Evolutionary conservation across 2,329 filamentous ascomycete genomes (phyloP).

Genomic region (Corynespora cassiicola): DNA sequence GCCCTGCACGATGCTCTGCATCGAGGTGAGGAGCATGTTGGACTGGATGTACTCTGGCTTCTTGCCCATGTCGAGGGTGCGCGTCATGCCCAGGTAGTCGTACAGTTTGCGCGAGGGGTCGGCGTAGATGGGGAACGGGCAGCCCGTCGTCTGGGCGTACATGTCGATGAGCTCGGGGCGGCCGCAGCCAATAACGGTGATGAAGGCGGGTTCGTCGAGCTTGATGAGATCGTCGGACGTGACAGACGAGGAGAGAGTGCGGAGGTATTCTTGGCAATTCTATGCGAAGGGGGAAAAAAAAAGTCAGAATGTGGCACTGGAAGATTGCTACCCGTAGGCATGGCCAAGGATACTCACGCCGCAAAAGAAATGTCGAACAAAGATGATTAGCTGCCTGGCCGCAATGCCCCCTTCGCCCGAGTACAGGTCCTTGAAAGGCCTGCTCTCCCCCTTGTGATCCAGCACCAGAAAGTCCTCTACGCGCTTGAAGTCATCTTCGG

Average conservation of each 20-base stretch:
- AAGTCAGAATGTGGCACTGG: too few relatives aligned
- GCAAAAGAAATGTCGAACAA: constrained; percentile 82
- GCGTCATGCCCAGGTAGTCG: constrained; percentile 70
- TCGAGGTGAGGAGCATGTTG: constrained; percentile 52
- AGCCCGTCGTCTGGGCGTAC: constrained; percentile 69
- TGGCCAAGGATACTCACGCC: constrained; percentile 62
- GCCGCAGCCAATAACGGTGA: constrained; percentile 77
- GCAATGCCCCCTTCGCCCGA: constrained; percentile 40
- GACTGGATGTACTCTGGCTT: constrained; percentile 70
- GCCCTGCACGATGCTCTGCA: constrained; percentile 65
- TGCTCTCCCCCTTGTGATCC: constrained; percentile 41
- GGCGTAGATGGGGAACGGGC: constrained; percentile 77
- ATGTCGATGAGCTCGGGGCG: constrained; percentile 70
- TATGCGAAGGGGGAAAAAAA: too few relatives aligned
- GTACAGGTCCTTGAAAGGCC: constrained; percentile 47
- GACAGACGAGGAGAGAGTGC: constrained; percentile 65
- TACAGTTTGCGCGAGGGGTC: constrained; percentile 74
- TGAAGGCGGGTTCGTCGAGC: constrained; percentile 64
- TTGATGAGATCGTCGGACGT: constrained; percentile 50
- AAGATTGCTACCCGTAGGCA: too few relatives aligned
- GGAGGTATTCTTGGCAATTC: constrained; percentile 80
- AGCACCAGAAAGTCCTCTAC: constrained; percentile 43
- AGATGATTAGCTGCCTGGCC: constrained; percentile 69
- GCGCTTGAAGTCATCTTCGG: constrained; percentile 32
- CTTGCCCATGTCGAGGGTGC: constrained; percentile 66